Base-by-base conservation (phyloP, 306 rosid species). In the Medicago lupulina region DNA sequence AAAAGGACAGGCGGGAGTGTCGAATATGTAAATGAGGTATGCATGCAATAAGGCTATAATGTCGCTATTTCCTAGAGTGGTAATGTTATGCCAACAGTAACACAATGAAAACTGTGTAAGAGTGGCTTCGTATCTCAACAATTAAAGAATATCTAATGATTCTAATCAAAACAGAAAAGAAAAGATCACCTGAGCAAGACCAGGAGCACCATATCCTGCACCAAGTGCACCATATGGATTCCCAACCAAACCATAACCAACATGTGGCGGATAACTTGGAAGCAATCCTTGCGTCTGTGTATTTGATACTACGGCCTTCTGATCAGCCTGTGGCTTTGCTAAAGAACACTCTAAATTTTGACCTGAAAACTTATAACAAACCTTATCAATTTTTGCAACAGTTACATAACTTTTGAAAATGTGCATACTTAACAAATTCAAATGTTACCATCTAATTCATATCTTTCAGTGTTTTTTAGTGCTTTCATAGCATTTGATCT, bases 401-500 rank as follows among this genome's bases (percentile, higher is more conserved):
- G 64, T 67, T 41, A 39, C 54, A 46, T 50, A 73, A 34, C 49
- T 9, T 76, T 76, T 6, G 28, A 38, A 74, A 57, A n/a, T 13
- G n/a, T 11, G 9, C 40, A 49, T 60, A 76, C 59, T 36, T 43
- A 49, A 82, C 18, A 40, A 21, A 43, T 64, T 28, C 38, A 57
- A 61, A 63, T 28, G 36, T 71, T 82, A 92, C 97, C 98, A 40
- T 86, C 96, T 75, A 95, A 83, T 79, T 92, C 96, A 82, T 95
- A 95, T 87, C 75, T 92, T 86, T 92, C 97, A 8, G 96, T 89
- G 82, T 86, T 95, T 85, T 95, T 85, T 40, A 95, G 86, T 44
- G 98, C 97, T 88, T 90, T 92, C 98, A 95, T 89, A 61, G 97
- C 97, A 86, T 85, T 84, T 57, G 97, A 87, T 78, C 97, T 90